Evolutionary conservation across 2,329 filamentous ascomycete species (phyloP), one percentile per base, ranked within the genome.

Genomic region (Talaromyces piceae): DNA sequence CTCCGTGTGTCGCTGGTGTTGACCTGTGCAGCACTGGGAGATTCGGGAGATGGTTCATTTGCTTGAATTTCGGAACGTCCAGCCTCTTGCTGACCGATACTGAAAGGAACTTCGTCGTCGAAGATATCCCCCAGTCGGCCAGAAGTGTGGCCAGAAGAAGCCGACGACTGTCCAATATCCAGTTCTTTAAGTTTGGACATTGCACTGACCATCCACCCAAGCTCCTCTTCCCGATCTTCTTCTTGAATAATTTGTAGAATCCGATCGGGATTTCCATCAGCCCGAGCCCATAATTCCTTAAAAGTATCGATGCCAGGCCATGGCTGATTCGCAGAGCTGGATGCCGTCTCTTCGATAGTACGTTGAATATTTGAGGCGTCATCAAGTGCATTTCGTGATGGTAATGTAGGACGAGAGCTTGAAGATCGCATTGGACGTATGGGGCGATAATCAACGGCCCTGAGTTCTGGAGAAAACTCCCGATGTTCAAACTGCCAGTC

Each of bases 171-270:
- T 8, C 44, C 30, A 9, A 27, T 23, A 16, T 49, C 53, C 28
- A 43, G 18, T 48, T 51, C 41, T 22, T 62, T 55, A 13, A 65
- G 52, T 18, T 60, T 64, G 55, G 64, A 72, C 54, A 82, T 80
- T 22, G 79, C 70, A 27, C 75, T 72, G 9, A 84, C 74, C 73
- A 82, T 81, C 63, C 81, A 80, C 9, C 73, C 71, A 28, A 87
- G 73, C 46, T 78, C 77, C 9, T 81, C 78, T 50, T 79, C 73
- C 2, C 81, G 73, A 4, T 77, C 75, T 58, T 86, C 82, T 31
- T 80, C 76, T 33, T 78, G 75, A 27, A 86, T 82, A 20, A 87
- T 80, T 37, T 75, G 71, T 3, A 84, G 57, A 23, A 87, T 80
- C 53, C 74, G 76, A 30, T 78, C 73, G 0, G 77, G 76, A 57